Conservation (phyloP, 192 early-diverging fungal genomes). For the Allomyces macrogynus region DNA sequence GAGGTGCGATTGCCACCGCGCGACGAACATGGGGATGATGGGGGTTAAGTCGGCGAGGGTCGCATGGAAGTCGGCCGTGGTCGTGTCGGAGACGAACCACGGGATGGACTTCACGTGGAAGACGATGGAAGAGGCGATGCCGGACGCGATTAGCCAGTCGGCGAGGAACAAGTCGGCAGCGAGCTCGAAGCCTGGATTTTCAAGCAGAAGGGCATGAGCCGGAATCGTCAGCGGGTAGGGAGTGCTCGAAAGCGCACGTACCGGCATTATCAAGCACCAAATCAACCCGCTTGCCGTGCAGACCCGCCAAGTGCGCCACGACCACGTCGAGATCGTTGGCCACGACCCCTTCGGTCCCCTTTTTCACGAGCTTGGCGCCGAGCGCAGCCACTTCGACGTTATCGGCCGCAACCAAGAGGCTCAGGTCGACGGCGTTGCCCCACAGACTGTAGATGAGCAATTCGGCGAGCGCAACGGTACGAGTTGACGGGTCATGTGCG, state of each 20-base stretch:
- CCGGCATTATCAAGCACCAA: slow-evolving; percentile 81
- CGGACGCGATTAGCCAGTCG: slow-evolving; percentile 52
- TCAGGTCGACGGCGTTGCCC: slow-evolving; percentile 79
- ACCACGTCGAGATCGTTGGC: slow-evolving; percentile 47
- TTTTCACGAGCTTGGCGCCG: slow-evolving; percentile 9
- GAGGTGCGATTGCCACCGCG: slow-evolving; percentile 47
- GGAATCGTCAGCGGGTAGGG: too few relatives aligned
- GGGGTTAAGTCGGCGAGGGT: slow-evolving; percentile 11
- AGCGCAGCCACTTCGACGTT: slow-evolving; percentile 37
- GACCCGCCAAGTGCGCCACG: slow-evolving; percentile 24
- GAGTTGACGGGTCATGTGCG: slow-evolving; percentile 2
- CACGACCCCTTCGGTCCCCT: slow-evolving; percentile 31
- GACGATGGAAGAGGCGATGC: slow-evolving; percentile 39
- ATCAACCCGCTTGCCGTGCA: slow-evolving; percentile 44
- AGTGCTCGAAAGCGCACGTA: slow-evolving; percentile 5
- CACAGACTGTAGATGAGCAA: slow-evolving; percentile 57
- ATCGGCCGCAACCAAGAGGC: slow-evolving; percentile 48
- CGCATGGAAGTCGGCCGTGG: slow-evolving; percentile 52
- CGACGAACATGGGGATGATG: slow-evolving; percentile 26
- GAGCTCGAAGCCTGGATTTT: slow-evolving; percentile 58
- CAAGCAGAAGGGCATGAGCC: not conserved
- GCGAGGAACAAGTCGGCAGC: slow-evolving; percentile 73
- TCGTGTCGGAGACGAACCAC: slow-evolving; percentile 96
- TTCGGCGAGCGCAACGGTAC: slow-evolving; percentile 30
- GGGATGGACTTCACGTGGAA: slow-evolving; percentile 78